phyloP scores from a whole-genome alignment of 2,329 filamentous ascomycete genomes.

The Rosellinia necatrix region DNA sequence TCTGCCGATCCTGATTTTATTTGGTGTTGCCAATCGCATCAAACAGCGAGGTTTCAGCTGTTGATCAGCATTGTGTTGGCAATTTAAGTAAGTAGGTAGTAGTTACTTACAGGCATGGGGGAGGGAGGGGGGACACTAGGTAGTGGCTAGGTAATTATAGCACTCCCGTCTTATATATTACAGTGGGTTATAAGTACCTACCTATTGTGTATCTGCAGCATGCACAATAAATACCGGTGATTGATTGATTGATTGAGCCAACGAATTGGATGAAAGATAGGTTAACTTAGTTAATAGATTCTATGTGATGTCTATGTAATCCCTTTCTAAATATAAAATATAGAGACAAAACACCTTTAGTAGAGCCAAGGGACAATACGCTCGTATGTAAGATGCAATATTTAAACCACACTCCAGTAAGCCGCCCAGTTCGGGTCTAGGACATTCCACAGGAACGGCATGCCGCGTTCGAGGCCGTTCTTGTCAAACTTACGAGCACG shows the following conservation, averaged over 20 bases:
- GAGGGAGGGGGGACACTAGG: too few relatives aligned
- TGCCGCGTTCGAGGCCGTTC: slow-evolving; percentile 49
- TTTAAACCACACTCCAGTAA: slow-evolving; percentile 26
- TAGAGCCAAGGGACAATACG: not conserved
- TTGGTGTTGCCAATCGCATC: too few relatives aligned
- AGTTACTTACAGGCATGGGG: too few relatives aligned
- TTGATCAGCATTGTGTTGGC: too few relatives aligned
- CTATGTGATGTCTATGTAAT: slow-evolving; percentile 12
- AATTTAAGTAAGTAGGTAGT: too few relatives aligned
- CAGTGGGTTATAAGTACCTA: too few relatives aligned
- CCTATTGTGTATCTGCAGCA: too few relatives aligned
- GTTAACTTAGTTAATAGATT: not conserved
- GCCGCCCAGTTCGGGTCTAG: slow-evolving; percentile 25
- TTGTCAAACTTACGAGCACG: slow-evolving; percentile 47
- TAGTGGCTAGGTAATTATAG: not conserved
- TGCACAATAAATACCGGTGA: too few relatives aligned
- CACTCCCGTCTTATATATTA: not conserved
- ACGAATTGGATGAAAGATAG: too few relatives aligned
- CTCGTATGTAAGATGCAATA: not conserved
- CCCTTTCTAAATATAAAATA: slow-evolving; percentile 1
- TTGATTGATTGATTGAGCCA: too few relatives aligned
- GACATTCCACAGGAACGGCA: slow-evolving; percentile 51
- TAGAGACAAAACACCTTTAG: not conserved
- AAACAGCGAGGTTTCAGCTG: too few relatives aligned
- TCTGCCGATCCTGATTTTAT: too few relatives aligned